Percentiles rank a stretch among this genome's conserved stretches.
Evolutionary conservation across 768 basidiomycete species (phyloP).

Genomic region (Collybia sp.): DNA sequence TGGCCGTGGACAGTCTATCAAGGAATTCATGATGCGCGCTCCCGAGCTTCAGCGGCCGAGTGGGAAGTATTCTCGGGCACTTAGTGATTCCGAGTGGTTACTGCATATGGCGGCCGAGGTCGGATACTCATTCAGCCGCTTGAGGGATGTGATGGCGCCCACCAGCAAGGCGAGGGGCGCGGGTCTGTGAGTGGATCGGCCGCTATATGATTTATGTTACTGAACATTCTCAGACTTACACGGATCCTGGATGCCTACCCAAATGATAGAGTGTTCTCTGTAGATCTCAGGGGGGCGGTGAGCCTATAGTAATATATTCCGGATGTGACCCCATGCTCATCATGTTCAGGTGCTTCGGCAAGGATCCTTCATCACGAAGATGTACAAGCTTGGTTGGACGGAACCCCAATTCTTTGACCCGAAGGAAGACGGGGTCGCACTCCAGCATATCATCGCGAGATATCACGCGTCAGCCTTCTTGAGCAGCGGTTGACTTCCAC

Average conservation of each 20-base stretch:
- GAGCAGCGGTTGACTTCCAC: background rate
- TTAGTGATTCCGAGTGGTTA: background rate
- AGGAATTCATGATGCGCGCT: background rate
- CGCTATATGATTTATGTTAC: background rate
- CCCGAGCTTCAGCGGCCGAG: background rate
- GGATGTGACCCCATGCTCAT: background rate
- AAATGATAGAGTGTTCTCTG: conserved; percentile 39
- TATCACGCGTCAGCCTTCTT: conserved; percentile 40
- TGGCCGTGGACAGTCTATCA: background rate
- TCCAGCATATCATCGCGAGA: conserved; percentile 39
- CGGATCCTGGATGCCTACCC: conserved; percentile 38
- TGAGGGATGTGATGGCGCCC: background rate
- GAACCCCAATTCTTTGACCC: conserved; percentile 27
- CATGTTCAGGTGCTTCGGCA: conserved; percentile 40
- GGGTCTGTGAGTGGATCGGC: conserved; percentile 16
- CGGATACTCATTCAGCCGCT: background rate
- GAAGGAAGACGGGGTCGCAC: conserved; percentile 22
- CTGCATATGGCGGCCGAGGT: background rate
- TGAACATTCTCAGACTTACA: conserved; percentile 18
- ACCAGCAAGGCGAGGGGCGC: background rate
- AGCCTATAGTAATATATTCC: too few relatives aligned
- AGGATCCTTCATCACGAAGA: conserved; percentile 39
- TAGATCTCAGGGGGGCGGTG: conserved; percentile 17
- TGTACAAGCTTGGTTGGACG: conserved; percentile 42
- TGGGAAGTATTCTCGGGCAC: background rate